Base-by-base conservation (phyloP, 2,329 filamentous ascomycete species). In the Colletotrichum simmondsii region DNA sequence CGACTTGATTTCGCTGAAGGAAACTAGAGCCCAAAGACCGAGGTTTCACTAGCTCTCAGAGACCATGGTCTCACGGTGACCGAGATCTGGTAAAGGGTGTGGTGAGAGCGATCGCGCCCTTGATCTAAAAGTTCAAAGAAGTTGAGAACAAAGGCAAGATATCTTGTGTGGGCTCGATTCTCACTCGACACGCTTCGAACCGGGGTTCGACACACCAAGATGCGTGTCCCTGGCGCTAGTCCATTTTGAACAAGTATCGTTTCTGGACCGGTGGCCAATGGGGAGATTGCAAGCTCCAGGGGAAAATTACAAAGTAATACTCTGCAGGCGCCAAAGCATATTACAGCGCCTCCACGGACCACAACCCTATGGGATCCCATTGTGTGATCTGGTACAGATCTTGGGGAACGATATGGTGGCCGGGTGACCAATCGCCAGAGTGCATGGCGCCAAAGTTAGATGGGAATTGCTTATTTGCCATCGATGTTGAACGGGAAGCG, bases 171-270 rank as follows among this genome's bases (percentile, higher is more conserved):
- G 22, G 61, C 37, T 60, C 60, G 32, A 54, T 42, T 59, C 59
- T 28, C 62, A 26, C 32, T 42, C 32, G 32, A n/a, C 16, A 30
- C n/a, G 54, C n/a, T 26, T 22, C n/a, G 42, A 49, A 22, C 53
- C 62, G 66, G 26, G 59, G 42, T 26, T n/a, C 24, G 37, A 42
- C 52, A 46, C 26, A 46, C 37, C 58, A 42, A 52, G 64, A 58
- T 68, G 53, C 19, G 28, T 32, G 58, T 72, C 42, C 69, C 69
- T 53, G 56, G 26, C 60, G 30, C 46, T 57, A 65, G 19, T 26
- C 66, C 14, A 10, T 16, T 71, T 58, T 46, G 12, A 37, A 68
- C 35, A n/a, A 10, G 24, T 8, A 22, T 49, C 1, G 22, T 61
- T 57, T 58, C 12, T 65, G 61, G 14, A 22, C 4, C 24, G 28